These are phyloP conservation scores for Pouteria glomerata DNA, from an alignment of 148 eudicot genomes.

Conservation along the genomic window DNA sequence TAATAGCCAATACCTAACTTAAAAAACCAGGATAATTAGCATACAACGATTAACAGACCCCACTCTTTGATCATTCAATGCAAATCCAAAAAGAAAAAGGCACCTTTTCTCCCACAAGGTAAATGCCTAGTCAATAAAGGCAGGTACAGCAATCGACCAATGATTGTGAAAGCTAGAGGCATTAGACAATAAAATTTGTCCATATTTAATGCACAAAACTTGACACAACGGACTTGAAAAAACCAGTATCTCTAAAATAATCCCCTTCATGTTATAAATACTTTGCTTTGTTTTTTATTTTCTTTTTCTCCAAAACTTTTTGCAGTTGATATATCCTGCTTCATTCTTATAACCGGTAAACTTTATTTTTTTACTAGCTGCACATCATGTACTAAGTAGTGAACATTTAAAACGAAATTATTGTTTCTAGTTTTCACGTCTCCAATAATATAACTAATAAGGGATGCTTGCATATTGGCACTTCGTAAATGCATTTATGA, in stretches of 20 bases:
- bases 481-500: neutral
- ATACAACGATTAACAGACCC: neutral
- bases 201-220: too few species aligned
- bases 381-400: neutral
- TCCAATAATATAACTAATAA: too few species aligned
- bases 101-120: neutral
- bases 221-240: neutral
- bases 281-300: too few species aligned
- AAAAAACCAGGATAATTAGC: neutral
- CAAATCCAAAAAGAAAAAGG: neutral
- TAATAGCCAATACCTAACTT: neutral
- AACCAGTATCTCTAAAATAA: neutral
- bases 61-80: neutral
- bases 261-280: neutral
- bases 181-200: too few species aligned
- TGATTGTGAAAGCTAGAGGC: neutral
- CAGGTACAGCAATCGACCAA: neutral
- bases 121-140: neutral
- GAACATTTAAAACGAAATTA: neutral
- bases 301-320: too few species aligned
- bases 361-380: too few species aligned
- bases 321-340: too few species aligned
- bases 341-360: too few species aligned
- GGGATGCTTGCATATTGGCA: neutral
- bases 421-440: neutral